These are phyloP conservation scores for Pisolithus tinctorius DNA, from an alignment of 768 basidiomycete genomes.

Conservation along the genomic window DNA sequence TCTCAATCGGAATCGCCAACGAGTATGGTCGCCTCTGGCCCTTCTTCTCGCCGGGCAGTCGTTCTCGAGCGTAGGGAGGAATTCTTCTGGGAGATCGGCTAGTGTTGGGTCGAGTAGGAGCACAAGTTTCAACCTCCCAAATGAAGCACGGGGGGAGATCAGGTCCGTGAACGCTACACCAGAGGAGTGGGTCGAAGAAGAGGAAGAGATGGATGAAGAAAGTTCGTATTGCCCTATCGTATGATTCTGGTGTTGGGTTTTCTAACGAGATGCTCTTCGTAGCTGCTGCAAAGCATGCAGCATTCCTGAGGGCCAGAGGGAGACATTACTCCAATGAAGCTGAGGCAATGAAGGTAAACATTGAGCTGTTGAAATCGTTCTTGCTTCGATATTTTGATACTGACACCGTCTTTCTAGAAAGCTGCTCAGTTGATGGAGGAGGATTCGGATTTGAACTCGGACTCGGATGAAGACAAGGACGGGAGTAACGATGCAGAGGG, in stretches of 20 bases:
- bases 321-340: slow-evolving; percentile 89
- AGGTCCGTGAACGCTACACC: slow-evolving; percentile 33
- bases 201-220: slow-evolving; percentile 86
- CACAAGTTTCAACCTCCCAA: slow-evolving; percentile 78
- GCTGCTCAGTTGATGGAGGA: slow-evolving; percentile 61
- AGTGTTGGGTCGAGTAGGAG: slow-evolving; percentile 66
- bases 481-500: background rate
- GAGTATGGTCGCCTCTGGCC: slow-evolving; percentile 54
- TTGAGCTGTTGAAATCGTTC: no score
- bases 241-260: background rate
- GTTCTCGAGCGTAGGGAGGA: slow-evolving; percentile 56
- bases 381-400: background rate
- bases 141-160: slow-evolving; percentile 57
- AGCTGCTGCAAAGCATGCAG: slow-evolving; percentile 82
- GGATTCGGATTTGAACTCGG: slow-evolving; percentile 39
- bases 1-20: slow-evolving; percentile 49
- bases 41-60: slow-evolving; percentile 73
- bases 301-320: slow-evolving; percentile 72
- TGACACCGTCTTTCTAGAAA: slow-evolving; percentile 33
- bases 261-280: slow-evolving; percentile 3
- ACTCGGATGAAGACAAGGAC: slow-evolving; percentile 19
- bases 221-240: slow-evolving; percentile 38
- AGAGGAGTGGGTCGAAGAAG: slow-evolving; percentile 54
- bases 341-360: slow-evolving; percentile 80
- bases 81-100: slow-evolving; percentile 51